Conservation (phyloP, 2,329 filamentous ascomycete genomes). For the Aspergillus sp. region DNA sequence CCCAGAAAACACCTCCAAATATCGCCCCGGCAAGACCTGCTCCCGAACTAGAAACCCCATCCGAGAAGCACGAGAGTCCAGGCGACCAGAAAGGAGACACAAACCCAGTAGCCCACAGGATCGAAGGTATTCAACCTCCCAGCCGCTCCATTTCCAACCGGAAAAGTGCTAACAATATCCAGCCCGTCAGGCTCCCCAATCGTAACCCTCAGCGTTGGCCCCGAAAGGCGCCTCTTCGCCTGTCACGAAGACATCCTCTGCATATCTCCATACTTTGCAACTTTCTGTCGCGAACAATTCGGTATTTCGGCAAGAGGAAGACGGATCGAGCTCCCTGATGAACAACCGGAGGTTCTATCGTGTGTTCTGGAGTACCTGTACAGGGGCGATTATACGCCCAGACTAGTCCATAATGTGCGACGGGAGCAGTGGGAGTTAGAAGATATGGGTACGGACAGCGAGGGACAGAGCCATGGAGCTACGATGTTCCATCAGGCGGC, state of each 20-base stretch:
- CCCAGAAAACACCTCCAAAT: slow-evolving; percentile 34
- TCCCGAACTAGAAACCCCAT: slow-evolving; percentile 27
- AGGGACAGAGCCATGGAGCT: slow-evolving; percentile 49
- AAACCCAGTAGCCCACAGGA: slow-evolving; percentile 27
- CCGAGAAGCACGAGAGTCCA: slow-evolving; percentile 22
- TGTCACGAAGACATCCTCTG: slow-evolving; percentile 81
- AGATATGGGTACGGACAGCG: slow-evolving; percentile 38
- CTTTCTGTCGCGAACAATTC: slow-evolving; percentile 51
- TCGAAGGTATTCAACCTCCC: slow-evolving; percentile 24
- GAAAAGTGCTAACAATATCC: not conserved
- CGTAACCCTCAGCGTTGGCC: slow-evolving; percentile 73
- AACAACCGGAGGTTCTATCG: slow-evolving; percentile 85
- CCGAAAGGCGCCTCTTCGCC: slow-evolving; percentile 78
- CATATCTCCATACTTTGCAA: slow-evolving; percentile 70
- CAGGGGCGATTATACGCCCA: slow-evolving; percentile 88
- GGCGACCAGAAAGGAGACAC: slow-evolving; percentile 21
- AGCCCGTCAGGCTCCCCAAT: slow-evolving; percentile 61
- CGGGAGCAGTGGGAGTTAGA: slow-evolving; percentile 78
- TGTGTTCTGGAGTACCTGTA: slow-evolving; percentile 86
- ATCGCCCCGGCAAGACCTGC: slow-evolving; percentile 36
- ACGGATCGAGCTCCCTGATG: slow-evolving; percentile 72
- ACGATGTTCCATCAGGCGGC: slow-evolving; percentile 62
- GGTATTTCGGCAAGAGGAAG: slow-evolving; percentile 46
- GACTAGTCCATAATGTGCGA: slow-evolving; percentile 73
- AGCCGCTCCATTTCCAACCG: not conserved